These are phyloP conservation scores for Abrus precatorius DNA, from an alignment of 306 rosid genomes.

Conservation along the genomic window DNA sequence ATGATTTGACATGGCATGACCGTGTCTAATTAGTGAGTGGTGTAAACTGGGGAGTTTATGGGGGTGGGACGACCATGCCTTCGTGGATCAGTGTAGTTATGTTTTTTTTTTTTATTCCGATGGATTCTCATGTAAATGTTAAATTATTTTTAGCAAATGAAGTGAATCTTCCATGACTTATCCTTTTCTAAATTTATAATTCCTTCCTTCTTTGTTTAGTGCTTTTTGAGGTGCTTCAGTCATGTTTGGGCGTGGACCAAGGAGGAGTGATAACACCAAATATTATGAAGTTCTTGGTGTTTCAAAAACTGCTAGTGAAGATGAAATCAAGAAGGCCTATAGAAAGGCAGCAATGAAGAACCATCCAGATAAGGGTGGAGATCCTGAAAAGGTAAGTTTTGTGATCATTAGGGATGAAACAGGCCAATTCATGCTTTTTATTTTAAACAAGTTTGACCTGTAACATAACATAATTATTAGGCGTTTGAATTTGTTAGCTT, in stretches of 20 bases:
- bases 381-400: slow-evolving; percentile 76
- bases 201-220: slow-evolving; percentile 7
- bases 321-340: slow-evolving; percentile 85
- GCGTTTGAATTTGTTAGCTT: too few species aligned
- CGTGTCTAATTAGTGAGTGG: not conserved
- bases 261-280: slow-evolving; percentile 73
- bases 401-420: not conserved
- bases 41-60: not conserved
- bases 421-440: too few species aligned
- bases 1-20: not conserved
- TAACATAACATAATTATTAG: too few species aligned
- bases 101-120: not conserved
- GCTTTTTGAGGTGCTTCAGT: slow-evolving; percentile 44
- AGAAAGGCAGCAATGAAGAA: slow-evolving; percentile 79
- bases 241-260: slow-evolving; percentile 84
- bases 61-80: not conserved
- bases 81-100: not conserved
- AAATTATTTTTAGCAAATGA: not conserved
- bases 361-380: slow-evolving; percentile 91
- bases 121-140: not conserved
- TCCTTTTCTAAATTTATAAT: not conserved
- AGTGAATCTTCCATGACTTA: not conserved
- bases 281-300: slow-evolving; percentile 79
- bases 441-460: too few species aligned
- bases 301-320: slow-evolving; percentile 68